These are phyloP conservation scores for Terana coerulea DNA, from an alignment of 768 basidiomycete genomes.

Conservation along the genomic window DNA sequence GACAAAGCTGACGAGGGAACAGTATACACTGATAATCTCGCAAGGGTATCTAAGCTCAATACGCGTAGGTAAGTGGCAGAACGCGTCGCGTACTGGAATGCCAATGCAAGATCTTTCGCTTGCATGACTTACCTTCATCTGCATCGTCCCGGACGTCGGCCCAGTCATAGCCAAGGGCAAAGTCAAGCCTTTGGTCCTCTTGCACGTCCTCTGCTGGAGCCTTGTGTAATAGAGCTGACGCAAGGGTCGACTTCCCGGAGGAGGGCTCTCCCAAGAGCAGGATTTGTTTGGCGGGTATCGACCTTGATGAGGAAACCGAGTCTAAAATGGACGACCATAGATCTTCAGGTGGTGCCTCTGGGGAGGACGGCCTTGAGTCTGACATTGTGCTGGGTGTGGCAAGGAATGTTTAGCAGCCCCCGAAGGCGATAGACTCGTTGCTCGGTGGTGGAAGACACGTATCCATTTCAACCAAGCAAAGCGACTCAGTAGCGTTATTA, in stretches of 20 bases:
- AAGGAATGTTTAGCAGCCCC: too few relatives aligned
- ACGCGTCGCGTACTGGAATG: not conserved
- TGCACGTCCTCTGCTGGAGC: slow-evolving; percentile 49
- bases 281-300: slow-evolving; percentile 84
- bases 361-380: slow-evolving; percentile 58
- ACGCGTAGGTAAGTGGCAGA: slow-evolving; percentile 7
- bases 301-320: slow-evolving; percentile 75
- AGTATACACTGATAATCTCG: slow-evolving; percentile 87
- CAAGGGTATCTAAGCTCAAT: slow-evolving; percentile 65
- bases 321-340: slow-evolving; percentile 93
- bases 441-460: too few relatives aligned
- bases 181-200: slow-evolving; percentile 62
- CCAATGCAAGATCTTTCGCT: not conserved
- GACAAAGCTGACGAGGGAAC: slow-evolving; percentile 76
- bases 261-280: slow-evolving; percentile 78
- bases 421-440: too few relatives aligned
- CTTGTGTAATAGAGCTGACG: slow-evolving; percentile 69
- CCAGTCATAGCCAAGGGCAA: slow-evolving; percentile 92
- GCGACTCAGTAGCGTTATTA: too few relatives aligned
- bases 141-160: slow-evolving; percentile 87
- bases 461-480: too few relatives aligned
- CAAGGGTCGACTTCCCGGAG: slow-evolving; percentile 75
- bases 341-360: slow-evolving; percentile 72
- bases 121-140: slow-evolving; percentile 72
- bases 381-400: too few relatives aligned